Base-by-base conservation (phyloP, 2,329 filamentous ascomycete species). In the Magnaporthiopsis incrustans region DNA sequence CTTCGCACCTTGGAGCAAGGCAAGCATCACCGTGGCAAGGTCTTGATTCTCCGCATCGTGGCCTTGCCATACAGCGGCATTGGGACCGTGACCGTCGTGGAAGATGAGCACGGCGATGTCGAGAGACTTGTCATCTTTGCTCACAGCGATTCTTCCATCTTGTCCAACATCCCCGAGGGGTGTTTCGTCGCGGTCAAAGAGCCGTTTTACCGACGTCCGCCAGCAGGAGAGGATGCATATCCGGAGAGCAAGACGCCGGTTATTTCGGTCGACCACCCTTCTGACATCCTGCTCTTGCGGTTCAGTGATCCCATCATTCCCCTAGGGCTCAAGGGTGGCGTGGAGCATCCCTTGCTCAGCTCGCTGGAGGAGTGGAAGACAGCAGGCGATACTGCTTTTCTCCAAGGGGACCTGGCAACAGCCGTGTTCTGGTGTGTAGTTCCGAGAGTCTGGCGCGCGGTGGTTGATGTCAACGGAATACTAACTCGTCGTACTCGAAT, bases 41-140 rank as follows among this genome's bases (percentile, higher is more conserved):
- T 69, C 25, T 63, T 76, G 30, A 66, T 75, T 4, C 68, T 76
- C n/a, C 70, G 70, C 58, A 71, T 70, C 0, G 69, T 73, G 25
- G 72, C 71, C 44, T 69, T 71, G 0, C 73, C 74, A 0, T 75
- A 72, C 58, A 66, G 70, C 5, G 74, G 75, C 0, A 74, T 74
- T 0, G 75, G 75, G 0, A 70, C 71, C 0, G 73, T 76, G 25
- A 73, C 73, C 11, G 67, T 77, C 5, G 74, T 76, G 10, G 72
- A 76, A 50, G 75, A 77, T 32, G 72, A 73, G 64, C 66, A 69
- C 14, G 74, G 75, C n/a, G 72, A 73, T 35, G 73, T 69, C 6
- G 74, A 76, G 61, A 76, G 75, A 68, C 61, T 77, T 50, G 72
- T 71, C 53, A 70, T 77, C n/a, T 77, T 77, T 69, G 76, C 76